These are phyloP conservation scores for Calonectria pseudoturangicola DNA, from an alignment of 2,329 filamentous ascomycete genomes.

Conservation along the genomic window DNA sequence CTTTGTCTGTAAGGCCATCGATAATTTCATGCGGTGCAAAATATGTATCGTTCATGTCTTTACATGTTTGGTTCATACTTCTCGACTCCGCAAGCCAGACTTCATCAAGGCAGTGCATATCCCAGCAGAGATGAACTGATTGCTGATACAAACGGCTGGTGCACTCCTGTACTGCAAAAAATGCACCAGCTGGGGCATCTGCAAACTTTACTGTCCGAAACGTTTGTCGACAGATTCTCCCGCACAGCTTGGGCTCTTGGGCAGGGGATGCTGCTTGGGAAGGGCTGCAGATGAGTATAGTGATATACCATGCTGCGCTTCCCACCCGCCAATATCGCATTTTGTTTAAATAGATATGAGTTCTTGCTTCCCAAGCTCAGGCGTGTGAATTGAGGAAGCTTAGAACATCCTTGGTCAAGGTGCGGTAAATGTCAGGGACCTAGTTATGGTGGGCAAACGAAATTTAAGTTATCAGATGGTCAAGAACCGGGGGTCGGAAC, in stretches of 20 bases:
- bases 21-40: not conserved
- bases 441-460: not conserved
- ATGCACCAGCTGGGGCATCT: not conserved
- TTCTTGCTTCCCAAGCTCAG: not conserved
- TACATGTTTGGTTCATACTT: not conserved
- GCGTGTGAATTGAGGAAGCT: not conserved
- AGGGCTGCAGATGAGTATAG: not conserved
- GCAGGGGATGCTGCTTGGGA: not conserved
- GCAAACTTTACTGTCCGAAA: not conserved
- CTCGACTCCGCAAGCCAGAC: not conserved
- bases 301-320: not conserved
- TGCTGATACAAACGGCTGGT: not conserved
- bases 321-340: not conserved
- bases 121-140: not conserved
- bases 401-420: not conserved
- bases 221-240: constrained; percentile 2
- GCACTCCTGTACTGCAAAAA: not conserved
- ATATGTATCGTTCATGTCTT: not conserved
- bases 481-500: not conserved
- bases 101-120: not conserved
- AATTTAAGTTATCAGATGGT: not conserved
- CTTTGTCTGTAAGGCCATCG: not conserved
- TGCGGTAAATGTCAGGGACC: not conserved
- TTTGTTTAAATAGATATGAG: not conserved
- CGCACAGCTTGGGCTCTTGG: not conserved